These are phyloP conservation scores for Nicotiana tabacum DNA, from an alignment of 257 asterid species.

Conservation along the genomic window DNA sequence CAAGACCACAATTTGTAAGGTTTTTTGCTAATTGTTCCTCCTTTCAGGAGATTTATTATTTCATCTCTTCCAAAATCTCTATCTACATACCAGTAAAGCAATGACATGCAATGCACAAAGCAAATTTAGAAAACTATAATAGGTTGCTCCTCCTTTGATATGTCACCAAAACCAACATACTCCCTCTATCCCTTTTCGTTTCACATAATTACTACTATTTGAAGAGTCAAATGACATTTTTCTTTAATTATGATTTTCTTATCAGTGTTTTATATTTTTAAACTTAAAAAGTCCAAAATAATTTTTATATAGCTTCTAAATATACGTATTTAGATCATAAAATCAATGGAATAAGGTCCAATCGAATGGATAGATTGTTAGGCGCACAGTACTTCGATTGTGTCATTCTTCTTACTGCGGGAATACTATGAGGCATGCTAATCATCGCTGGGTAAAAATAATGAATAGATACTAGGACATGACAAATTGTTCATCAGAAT, in stretches of 20 bases:
- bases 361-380: not conserved
- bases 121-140: not conserved
- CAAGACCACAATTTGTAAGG: not conserved
- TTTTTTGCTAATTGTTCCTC: not conserved
- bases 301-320: not conserved
- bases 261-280: too few species aligned
- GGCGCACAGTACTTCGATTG: not conserved
- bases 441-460: not conserved
- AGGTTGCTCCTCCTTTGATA: not conserved
- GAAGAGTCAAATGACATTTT: not conserved
- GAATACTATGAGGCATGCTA: not conserved
- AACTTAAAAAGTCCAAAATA: not conserved
- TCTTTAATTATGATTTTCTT: not conserved
- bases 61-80: not conserved
- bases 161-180: not conserved
- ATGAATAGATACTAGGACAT: not conserved
- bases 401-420: not conserved
- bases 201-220: not conserved
- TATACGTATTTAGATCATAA: not conserved
- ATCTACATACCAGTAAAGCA: not conserved
- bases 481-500: not conserved
- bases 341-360: not conserved
- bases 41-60: not conserved
- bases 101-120: not conserved
- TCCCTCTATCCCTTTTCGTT: not conserved